Evolutionary conservation across 176 grass and related monocot species (phyloP).

Genomic region (Ensete glaucum): DNA sequence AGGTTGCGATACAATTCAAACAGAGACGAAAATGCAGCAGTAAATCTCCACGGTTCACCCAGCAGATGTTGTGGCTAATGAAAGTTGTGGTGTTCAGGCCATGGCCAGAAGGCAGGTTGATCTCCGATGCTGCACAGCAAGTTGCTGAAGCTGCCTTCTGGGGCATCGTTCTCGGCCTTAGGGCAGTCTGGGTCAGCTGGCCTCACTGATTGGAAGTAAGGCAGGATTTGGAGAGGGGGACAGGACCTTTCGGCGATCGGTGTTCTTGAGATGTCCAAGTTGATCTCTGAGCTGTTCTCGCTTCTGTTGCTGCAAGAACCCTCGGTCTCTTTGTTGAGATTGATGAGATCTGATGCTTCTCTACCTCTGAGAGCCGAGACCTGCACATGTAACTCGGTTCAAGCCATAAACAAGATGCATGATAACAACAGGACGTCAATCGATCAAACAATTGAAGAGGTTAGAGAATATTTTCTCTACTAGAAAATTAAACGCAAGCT

Average conservation of each 20-base stretch:
- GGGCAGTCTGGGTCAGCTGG: constrained; percentile 23
- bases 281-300: constrained; percentile 25
- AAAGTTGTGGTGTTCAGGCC: constrained; percentile 41
- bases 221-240: constrained; percentile 25
- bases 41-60: too few relatives aligned
- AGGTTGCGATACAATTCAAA: constrained; percentile 17
- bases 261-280: constrained; percentile 35
- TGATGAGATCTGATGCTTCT: constrained; percentile 20
- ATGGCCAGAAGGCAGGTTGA: constrained; percentile 33
- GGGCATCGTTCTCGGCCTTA: constrained; percentile 16
- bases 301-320: constrained; percentile 26
- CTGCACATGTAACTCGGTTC: background rate
- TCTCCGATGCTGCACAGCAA: constrained; percentile 33
- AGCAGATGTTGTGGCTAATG: constrained; percentile 8
- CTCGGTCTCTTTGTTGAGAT: constrained; percentile 22
- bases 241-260: constrained; percentile 9
- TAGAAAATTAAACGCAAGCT: too few relatives aligned
- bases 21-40: constrained; percentile 11
- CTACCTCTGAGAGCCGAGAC: constrained; percentile 13
- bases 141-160: constrained; percentile 30
- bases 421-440: too few relatives aligned
- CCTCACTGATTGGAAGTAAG: constrained; percentile 22
- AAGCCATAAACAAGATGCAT: too few relatives aligned
- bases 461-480: too few relatives aligned
- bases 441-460: too few relatives aligned